Conservation (phyloP, 805 yeast genomes). For the Saccharomyces mikatae region DNA sequence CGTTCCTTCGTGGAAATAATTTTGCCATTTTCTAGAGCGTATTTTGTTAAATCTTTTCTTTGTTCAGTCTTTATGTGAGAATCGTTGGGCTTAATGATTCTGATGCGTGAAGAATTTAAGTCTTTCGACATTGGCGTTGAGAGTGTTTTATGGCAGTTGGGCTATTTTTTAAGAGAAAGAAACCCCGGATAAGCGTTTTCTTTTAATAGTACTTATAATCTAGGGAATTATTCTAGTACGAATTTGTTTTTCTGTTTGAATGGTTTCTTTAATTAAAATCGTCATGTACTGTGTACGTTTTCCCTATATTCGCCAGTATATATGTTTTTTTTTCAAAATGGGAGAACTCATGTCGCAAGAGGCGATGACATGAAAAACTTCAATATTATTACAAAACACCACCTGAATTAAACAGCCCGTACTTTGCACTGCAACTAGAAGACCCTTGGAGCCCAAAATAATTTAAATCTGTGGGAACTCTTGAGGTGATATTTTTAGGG, state of each 20-base stretch:
- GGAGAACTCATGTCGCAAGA: neutral
- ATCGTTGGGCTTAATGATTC: constrained; percentile 21
- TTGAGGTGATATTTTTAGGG: neutral
- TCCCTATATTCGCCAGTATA: neutral
- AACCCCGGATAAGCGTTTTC: neutral
- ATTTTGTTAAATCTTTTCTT: constrained; percentile 31
- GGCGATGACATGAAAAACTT: neutral
- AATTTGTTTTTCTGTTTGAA: too few relatives aligned
- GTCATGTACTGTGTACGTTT: neutral
- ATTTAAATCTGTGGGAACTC: neutral
- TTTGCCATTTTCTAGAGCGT: constrained; percentile 41
- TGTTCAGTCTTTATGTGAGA: neutral
- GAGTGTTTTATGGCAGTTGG: neutral
- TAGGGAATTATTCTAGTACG: neutral
- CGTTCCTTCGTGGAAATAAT: constrained; percentile 38
- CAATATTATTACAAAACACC: neutral
- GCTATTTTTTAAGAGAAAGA: neutral
- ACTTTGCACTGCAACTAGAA: neutral
- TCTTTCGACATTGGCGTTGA: neutral
- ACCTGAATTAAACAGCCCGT: neutral
- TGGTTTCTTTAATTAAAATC: neutral
- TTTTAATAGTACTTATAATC: neutral
- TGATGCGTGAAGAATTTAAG: neutral
- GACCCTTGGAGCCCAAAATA: neutral
- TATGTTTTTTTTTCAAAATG: neutral